A percentile compares a stretch with the other conserved stretches of the same genome.
Conservation (phyloP, 139 green algal genomes). For the Volvox africanus region DNA sequence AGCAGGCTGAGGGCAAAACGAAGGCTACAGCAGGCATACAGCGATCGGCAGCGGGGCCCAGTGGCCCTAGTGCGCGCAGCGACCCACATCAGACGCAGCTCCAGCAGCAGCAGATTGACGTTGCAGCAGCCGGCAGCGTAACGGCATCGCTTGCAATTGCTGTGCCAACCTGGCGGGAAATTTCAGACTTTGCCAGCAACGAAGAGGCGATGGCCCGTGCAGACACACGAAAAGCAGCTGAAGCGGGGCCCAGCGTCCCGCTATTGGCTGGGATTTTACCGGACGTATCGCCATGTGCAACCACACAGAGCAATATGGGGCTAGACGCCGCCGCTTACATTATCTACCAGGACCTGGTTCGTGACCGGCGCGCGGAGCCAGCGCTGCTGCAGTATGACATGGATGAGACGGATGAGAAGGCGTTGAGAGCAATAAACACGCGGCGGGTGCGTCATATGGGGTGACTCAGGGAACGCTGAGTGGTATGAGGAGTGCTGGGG, state of each 20-base stretch:
- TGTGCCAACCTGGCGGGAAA: conserved; percentile 33
- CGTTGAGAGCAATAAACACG: conserved; percentile 39
- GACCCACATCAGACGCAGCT: neutral
- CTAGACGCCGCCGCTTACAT: conserved; percentile 51
- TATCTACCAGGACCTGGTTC: conserved; percentile 46
- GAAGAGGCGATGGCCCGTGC: conserved; percentile 39
- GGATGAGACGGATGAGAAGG: conserved; percentile 56
- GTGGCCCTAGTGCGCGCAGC: neutral
- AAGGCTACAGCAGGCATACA: neutral
- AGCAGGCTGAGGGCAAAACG: neutral
- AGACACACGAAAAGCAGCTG: neutral
- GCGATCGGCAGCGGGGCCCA: neutral
- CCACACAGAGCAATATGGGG: neutral
- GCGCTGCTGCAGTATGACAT: conserved; percentile 57
- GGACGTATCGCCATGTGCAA: neutral
- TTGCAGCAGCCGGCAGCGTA: neutral
- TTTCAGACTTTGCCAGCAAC: conserved; percentile 33
- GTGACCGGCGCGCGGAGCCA: conserved; percentile 20
- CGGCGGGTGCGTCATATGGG: neutral
- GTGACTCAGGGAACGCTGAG: no score
- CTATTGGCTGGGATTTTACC: conserved; percentile 6
- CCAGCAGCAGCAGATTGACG: neutral
- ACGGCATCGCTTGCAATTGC: conserved; percentile 8
- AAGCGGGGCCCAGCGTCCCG: neutral
- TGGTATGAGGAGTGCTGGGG: no score